Conservation (phyloP, 106 monocot species). For the Hemerocallis citrina region DNA sequence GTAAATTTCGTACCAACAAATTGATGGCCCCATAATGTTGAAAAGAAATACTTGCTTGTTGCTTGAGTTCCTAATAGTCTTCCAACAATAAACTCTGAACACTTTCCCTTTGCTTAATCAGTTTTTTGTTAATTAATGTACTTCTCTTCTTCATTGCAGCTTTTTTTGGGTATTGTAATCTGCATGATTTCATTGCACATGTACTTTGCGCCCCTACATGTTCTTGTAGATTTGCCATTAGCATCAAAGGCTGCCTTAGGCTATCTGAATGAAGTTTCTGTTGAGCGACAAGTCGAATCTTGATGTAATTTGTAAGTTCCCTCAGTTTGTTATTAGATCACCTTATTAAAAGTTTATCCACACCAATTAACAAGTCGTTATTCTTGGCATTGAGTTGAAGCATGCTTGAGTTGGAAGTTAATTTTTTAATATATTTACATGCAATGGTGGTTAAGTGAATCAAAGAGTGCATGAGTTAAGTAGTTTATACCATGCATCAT, state of each 20-base stretch:
- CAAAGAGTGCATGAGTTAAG: background rate
- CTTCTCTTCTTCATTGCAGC: conserved; percentile 39
- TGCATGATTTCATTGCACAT: conserved; percentile 97
- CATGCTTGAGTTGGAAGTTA: background rate
- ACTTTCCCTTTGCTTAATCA: conserved; percentile 1
- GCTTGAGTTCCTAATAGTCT: too few species aligned
- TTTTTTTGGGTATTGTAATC: conserved; percentile 88
- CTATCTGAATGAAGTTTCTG: conserved; percentile 28
- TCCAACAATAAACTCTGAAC: too few species aligned
- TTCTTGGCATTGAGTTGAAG: background rate
- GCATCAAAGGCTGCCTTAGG: conserved; percentile 25
- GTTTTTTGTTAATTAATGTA: background rate
- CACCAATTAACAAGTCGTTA: background rate
- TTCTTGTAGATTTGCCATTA: conserved; percentile 69
- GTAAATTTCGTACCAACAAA: background rate
- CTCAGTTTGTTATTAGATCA: background rate
- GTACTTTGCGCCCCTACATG: conserved; percentile 81
- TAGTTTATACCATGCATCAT: too few species aligned
- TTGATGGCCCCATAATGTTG: too few species aligned
- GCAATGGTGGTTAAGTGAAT: background rate
- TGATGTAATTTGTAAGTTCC: conserved; percentile 24
- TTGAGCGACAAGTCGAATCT: conserved; percentile 20
- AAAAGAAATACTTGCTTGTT: too few species aligned
- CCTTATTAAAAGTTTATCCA: background rate
- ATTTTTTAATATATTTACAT: background rate